These are phyloP conservation scores for Sordariomycetes sp. DNA, from an alignment of 2,329 filamentous ascomycete species.

Conservation along the genomic window DNA sequence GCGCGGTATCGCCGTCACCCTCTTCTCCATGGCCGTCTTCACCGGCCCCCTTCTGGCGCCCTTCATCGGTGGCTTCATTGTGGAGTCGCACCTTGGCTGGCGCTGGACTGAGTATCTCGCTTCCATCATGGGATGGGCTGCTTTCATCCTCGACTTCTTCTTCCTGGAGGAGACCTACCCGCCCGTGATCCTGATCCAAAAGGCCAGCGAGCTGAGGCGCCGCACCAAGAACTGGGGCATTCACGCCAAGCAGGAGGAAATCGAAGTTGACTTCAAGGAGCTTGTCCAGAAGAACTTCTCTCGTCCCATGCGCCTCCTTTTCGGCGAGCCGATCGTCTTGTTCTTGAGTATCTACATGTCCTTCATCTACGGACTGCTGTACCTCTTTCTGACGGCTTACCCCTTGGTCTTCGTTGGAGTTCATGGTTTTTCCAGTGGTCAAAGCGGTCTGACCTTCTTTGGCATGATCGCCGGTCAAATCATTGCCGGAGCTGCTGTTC, in stretches of 20 bases:
- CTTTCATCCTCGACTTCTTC: slow-evolving; percentile 49
- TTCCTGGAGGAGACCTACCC: slow-evolving; percentile 64
- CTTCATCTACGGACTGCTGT: slow-evolving; percentile 71
- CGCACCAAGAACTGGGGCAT: slow-evolving; percentile 62
- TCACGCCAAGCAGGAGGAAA: slow-evolving; percentile 64
- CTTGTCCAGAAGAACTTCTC: slow-evolving; percentile 57
- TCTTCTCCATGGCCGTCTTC: slow-evolving; percentile 46
- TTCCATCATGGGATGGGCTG: slow-evolving; percentile 45
- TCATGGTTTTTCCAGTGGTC: slow-evolving; percentile 60
- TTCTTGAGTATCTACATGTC: slow-evolving; percentile 63
- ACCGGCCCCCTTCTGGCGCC: slow-evolving; percentile 58
- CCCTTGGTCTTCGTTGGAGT: slow-evolving; percentile 69
- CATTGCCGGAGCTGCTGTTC: slow-evolving; percentile 55
- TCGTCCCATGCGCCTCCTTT: slow-evolving; percentile 56
- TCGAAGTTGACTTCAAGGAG: slow-evolving; percentile 56
- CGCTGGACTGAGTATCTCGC: slow-evolving; percentile 30
- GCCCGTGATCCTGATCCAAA: slow-evolving; percentile 52
- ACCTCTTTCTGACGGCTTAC: slow-evolving; percentile 80
- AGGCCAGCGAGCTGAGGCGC: slow-evolving; percentile 52
- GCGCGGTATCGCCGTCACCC: slow-evolving; percentile 38
- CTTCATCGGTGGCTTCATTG: slow-evolving; percentile 61
- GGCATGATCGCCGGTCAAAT: slow-evolving; percentile 72
- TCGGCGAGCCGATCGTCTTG: slow-evolving; percentile 60
- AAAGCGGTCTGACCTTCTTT: slow-evolving; percentile 73
- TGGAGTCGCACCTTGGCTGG: slow-evolving; percentile 55